Evolutionary conservation across 1,284 basidiomycete species (phyloP).

Genomic region (Pascua sp.): DNA sequence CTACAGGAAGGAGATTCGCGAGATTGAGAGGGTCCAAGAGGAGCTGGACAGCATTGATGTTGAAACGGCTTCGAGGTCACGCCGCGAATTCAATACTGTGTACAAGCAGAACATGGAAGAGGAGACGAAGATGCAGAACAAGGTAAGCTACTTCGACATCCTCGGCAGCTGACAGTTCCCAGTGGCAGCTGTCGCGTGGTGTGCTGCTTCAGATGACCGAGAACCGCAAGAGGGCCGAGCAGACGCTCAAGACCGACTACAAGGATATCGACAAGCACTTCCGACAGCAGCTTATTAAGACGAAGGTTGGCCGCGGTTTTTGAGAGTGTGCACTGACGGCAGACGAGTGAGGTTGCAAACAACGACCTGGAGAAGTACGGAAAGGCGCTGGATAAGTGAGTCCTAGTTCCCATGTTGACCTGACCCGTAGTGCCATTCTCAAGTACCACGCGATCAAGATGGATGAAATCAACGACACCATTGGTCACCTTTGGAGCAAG

Average conservation of each 20-base stretch:
- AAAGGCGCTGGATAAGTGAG: constrained; percentile 89
- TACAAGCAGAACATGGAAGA: constrained; percentile 65
- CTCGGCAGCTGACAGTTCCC: neutral
- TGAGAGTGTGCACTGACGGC: too few relatives aligned
- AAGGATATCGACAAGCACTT: constrained; percentile 81
- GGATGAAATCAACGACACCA: constrained; percentile 98
- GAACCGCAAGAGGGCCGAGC: constrained; percentile 65
- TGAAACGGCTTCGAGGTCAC: constrained; percentile 73
- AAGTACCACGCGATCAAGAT: constrained; percentile 98
- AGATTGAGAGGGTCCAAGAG: constrained; percentile 65
- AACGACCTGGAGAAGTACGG: constrained; percentile 94
- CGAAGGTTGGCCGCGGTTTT: constrained; percentile 59
- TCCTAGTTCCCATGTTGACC: constrained; percentile 1
- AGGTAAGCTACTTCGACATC: constrained; percentile 55
- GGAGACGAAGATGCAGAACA: constrained; percentile 54
- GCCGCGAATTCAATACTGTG: constrained; percentile 75
- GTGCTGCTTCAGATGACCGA: constrained; percentile 72
- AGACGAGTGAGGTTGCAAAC: constrained; percentile 90
- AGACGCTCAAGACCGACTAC: constrained; percentile 75
- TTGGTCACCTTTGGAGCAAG: constrained; percentile 95
- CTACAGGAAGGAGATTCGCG: constrained; percentile 64
- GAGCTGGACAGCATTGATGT: constrained; percentile 75
- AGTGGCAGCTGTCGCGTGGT: constrained; percentile 78
- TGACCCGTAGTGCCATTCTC: constrained; percentile 80
- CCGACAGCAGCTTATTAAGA: constrained; percentile 85